A percentile compares a stretch with the other conserved stretches of the same genome.
Conservation (phyloP, 192 early-diverging fungal species). For the Entrophospora sp. region DNA sequence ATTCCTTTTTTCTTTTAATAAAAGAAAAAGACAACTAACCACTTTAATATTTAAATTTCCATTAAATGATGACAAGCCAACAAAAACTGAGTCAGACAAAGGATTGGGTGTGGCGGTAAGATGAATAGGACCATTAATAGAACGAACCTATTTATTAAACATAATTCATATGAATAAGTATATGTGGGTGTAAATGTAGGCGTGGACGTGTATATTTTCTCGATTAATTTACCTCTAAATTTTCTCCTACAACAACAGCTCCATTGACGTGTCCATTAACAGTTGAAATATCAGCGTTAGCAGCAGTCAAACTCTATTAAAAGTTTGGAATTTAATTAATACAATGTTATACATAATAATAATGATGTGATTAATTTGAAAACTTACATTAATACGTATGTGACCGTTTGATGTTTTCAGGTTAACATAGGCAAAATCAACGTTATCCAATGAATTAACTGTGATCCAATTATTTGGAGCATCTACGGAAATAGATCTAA, state of each 20-base stretch:
- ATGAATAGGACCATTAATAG: constrained; percentile 1
- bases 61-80: constrained; percentile 3
- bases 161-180: not conserved
- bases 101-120: not conserved
- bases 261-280: constrained; percentile 13
- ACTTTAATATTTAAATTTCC: constrained; percentile 12
- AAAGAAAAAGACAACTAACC: constrained; percentile 5
- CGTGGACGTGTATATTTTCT: not conserved
- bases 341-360: not conserved
- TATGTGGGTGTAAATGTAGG: not conserved
- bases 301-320: not conserved
- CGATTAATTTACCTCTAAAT: constrained; percentile 2
- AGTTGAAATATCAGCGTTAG: not conserved
- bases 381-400: not conserved
- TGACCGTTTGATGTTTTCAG: constrained; percentile 16
- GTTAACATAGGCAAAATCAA: constrained; percentile 19
- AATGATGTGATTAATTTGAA: not conserved
- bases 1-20: not conserved
- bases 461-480: constrained; percentile 6
- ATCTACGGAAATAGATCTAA: constrained; percentile 13
- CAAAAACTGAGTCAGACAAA: not conserved
- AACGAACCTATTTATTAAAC: not conserved
- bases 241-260: not conserved
- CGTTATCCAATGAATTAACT: not conserved
- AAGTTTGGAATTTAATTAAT: not conserved